These are phyloP conservation scores for Nymphaea colorata DNA, from an alignment of 164 flowering plant species.

Conservation along the genomic window DNA sequence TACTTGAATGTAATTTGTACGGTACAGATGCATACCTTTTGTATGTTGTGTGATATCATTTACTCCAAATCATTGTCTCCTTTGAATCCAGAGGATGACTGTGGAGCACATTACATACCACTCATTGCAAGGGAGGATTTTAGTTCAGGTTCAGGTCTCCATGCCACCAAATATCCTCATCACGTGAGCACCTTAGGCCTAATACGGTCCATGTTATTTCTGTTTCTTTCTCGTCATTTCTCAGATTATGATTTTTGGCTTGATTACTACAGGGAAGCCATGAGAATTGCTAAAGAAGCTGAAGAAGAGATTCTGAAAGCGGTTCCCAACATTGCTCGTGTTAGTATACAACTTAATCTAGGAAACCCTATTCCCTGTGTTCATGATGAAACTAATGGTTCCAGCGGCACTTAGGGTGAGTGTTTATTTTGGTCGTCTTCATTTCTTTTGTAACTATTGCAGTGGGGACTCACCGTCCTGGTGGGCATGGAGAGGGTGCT, in stretches of 20 bases:
- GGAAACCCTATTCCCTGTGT: conserved; percentile 27
- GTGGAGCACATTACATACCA: conserved; percentile 58
- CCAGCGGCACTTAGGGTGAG: no score
- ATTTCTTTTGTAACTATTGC: no score
- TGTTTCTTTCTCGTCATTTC: no score
- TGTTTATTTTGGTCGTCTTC: no score
- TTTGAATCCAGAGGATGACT: conserved; percentile 39
- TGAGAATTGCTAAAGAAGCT: conserved; percentile 49
- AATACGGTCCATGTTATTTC: no score
- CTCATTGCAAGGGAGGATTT: conserved; percentile 44
- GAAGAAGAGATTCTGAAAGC: conserved; percentile 45
- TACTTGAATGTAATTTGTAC: no score
- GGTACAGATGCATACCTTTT: no score
- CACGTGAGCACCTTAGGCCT: conserved; percentile 24
- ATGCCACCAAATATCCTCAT: conserved; percentile 49
- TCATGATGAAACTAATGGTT: conserved; percentile 1
- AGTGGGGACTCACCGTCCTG: no score
- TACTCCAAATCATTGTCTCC: no score
- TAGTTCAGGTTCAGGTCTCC: conserved; percentile 68
- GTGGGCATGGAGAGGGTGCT: no score
- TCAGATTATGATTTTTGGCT: no score
- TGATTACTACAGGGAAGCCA: conserved; percentile 47
- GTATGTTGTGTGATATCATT: no score
- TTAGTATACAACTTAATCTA: conserved; percentile 49
- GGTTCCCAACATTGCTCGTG: conserved; percentile 25